Base-by-base conservation (phyloP, 768 basidiomycete genomes). In the Phaffia australis region DNA sequence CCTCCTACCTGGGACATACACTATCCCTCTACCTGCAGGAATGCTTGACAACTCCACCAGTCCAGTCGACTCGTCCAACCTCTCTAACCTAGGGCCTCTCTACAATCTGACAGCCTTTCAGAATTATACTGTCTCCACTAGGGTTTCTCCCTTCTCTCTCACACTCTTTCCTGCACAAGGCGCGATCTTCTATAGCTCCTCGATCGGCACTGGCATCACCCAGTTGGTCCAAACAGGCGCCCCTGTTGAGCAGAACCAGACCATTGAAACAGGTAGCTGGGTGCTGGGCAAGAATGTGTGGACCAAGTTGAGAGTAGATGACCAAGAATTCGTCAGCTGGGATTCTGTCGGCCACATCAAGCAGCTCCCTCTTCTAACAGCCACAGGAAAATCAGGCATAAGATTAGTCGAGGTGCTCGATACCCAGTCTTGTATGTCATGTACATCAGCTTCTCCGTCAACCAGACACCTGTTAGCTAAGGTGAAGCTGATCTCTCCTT, bases 301-400 rank as follows among this genome's bases (percentile, higher is more conserved):
- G 85, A 82, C 81, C 14, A 83, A 84, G 1, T 77, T 91, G 15
- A 80, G 79, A 7, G 76, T 83, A 0, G 80, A 82, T 32, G 81
- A 80, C 65, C 78, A 79, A 48, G 85, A 85, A 29, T 74, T 88
- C 19, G 80, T 90, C 25, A 72, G 92, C 42, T 92, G 88, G 87
- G 83, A 88, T 68, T 83, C 86, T 14, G 77, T 91, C 55, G 84
- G 89, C 15, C 88, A 92, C 71, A 72, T 86, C 25, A 77, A 82
- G 2, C 85, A 89, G 73, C 79, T 89, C 18, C 85, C 87, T 2
- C 73, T 80, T 0, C 75, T 79, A 3, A 23, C 61, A 19, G 77
- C 76, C 47, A 75, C 80, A 0, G 48, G 68, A 30, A 66, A 63
- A 46, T 79, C 78, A 35, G 78, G 82, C 0, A 77, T 88, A n/a